Evolutionary conservation across 2,329 filamentous ascomycete species (phyloP), one percentile per base, ranked within the genome.

Genomic region (Rutstroemia sp.): DNA sequence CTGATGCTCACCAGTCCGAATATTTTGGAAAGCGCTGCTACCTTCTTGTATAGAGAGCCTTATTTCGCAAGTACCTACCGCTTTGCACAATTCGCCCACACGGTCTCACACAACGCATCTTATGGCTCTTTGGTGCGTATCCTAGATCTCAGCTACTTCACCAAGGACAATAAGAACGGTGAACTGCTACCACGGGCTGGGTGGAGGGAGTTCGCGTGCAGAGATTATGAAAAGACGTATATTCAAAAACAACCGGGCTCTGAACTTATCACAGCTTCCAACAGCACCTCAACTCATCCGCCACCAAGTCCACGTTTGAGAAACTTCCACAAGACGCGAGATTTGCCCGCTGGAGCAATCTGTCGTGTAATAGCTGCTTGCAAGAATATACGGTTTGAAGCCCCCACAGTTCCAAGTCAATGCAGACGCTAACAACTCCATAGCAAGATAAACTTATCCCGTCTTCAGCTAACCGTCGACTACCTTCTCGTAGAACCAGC

Each of bases 191-290:
- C 57, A 2, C 47, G 48, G 27, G 62, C 60, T 2, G 62, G 62
- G 10, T 66, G 64, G 64, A 52, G 64, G 19, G 64, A 66, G 17
- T 65, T 60, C 42, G 64, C 64, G 44, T 62, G 62, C 39, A 44
- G 61, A 4, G 30, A 64, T 47, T 48, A 58, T 7, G 48, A 60
- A 6, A 52, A 57, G 38, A 5, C 16, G 5, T 42, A 19, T 19
- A 8, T 58, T 61, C 19, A 19, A 14, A 38, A 55, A 39, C 45
- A 21, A 17, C 25, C 27, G 2, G 21, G 10, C 16, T 14, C 5
- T 42, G 38, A 30, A 12, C 10, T 9, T 12, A 4, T 2, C 8
- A 38, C 19, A 23, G 4, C 17, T 46, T 10, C 3, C 5, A n/a
- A 10, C 17, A 46, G 2, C 12, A 17, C 1, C 6, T 45, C 19